Base-by-base conservation (phyloP, 2,329 filamentous ascomycete genomes). In the Raffaelea deltoideospora region DNA sequence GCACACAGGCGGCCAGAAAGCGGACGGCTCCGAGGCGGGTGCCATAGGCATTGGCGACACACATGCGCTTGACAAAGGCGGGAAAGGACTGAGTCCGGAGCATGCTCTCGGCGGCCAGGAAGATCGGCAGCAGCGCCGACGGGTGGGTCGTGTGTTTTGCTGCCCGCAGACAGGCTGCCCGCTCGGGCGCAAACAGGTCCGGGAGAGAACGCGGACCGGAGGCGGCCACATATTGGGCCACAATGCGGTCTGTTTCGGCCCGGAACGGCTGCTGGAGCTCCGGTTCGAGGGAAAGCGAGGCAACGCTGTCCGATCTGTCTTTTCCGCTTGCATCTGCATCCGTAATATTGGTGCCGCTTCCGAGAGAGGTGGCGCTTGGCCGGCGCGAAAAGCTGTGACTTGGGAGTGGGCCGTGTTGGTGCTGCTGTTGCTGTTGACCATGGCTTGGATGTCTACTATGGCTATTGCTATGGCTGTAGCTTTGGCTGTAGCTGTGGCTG, bases 141-240 rank as follows among this genome's bases (percentile, higher is more conserved):
- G 62, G 61, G 44, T 65, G 61, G 2, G 61, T 64, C 0, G 62
- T 64, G 24, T 57, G 52, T 34, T 57, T 50, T 0, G 57, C 48
- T 1, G 60, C 60, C 15, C 55, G 54, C 18, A 62, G 52, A 15
- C 61, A 59, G 10, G 52, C 47, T 5, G 49, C 47, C 19, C 58
- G 56, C 39, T 63, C 58, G n/a, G 50, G 42, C 11, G 50, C 44
- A 1, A 57, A 51, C 10, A 64, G 48, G 21, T 54, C 53, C 3
- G 42, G 34, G 10, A 65, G 51, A 10, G 53, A 53, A 9, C 58
- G 50, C 5, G 56, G 53, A 14, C 37, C 40, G n/a, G n/a, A 9
- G 13, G 36, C 32, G 7, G 47, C 48, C 37, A 65, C 51, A 47
- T 65, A 65, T 33, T 58, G 57, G 10, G 46, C 48, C 5, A 54